phyloP scores from a whole-genome alignment of 2,329 filamentous ascomycete genomes.

The Helotiales sp. region DNA sequence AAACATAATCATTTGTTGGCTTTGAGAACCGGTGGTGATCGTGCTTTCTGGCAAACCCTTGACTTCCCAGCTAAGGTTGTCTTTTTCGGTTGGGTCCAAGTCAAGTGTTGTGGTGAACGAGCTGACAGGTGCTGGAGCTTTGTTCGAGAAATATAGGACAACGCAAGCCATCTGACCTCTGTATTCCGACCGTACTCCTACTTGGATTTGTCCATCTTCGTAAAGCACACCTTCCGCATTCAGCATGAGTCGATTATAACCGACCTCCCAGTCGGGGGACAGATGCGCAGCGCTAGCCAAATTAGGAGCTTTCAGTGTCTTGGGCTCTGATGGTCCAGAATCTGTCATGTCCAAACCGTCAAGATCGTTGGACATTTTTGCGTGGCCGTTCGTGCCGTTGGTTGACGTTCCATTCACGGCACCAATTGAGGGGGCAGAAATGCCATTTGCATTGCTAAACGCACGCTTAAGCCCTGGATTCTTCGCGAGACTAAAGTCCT shows the following conservation, averaged over 20 bases:
- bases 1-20: slow-evolving; percentile 93
- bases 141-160: slow-evolving; percentile 95
- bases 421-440: slow-evolving; percentile 41
- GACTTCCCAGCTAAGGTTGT: slow-evolving; percentile 76
- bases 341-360: slow-evolving; percentile 78
- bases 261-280: slow-evolving; percentile 90
- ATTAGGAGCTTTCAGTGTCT: slow-evolving; percentile 69
- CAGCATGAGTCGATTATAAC: slow-evolving; percentile 81
- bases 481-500: slow-evolving; percentile 79
- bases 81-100: slow-evolving; percentile 66
- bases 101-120: slow-evolving; percentile 95
- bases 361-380: slow-evolving; percentile 63
- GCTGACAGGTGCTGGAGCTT: slow-evolving; percentile 78
- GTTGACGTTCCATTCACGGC: slow-evolving; percentile 43
- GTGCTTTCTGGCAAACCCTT: slow-evolving; percentile 86
- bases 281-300: slow-evolving; percentile 89
- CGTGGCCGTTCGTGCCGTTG: slow-evolving; percentile 52
- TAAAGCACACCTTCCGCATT: slow-evolving; percentile 85
- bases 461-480: slow-evolving; percentile 81
- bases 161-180: slow-evolving; percentile 92
- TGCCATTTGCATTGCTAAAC: slow-evolving; percentile 62
- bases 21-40: slow-evolving; percentile 73
- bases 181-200: slow-evolving; percentile 91
- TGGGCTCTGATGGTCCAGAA: slow-evolving; percentile 55
- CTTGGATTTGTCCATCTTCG: slow-evolving; percentile 90